Conservation (phyloP, 2,329 filamentous ascomycete genomes). For the Colletotrichum sp. region DNA sequence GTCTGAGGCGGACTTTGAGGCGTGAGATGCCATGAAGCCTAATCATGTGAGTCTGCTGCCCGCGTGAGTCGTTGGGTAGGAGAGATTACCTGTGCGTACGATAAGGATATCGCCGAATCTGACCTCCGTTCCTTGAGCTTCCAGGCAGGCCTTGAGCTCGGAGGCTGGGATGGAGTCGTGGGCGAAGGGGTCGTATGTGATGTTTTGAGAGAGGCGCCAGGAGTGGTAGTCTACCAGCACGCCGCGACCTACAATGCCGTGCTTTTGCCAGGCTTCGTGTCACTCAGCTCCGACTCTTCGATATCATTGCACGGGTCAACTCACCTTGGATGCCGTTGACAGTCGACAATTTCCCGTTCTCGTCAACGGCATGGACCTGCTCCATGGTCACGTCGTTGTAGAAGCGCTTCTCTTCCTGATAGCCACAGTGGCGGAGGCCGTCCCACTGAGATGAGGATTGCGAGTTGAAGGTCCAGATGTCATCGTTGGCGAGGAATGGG, state of each 20-base stretch:
- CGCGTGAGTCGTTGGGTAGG: background rate
- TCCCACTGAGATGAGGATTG: constrained; percentile 46
- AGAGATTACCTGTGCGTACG: constrained; percentile 46
- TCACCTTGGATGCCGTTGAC: constrained; percentile 22
- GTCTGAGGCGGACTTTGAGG: constrained; percentile 4
- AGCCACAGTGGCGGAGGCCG: constrained; percentile 41
- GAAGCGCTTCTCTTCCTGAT: constrained; percentile 38
- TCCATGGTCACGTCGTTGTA: constrained; percentile 32
- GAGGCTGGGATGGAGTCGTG: constrained; percentile 17
- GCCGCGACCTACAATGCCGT: constrained; percentile 53
- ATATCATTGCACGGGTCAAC: too few species aligned
- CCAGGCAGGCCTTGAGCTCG: constrained; percentile 18
- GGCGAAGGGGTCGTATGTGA: constrained; percentile 19
- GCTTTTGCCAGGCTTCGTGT: constrained; percentile 17
- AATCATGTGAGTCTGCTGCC: background rate
- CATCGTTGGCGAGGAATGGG: constrained; percentile 35
- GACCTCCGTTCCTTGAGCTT: constrained; percentile 18
- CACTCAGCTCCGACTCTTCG: background rate
- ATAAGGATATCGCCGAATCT: constrained; percentile 61
- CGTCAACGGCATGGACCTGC: constrained; percentile 54
- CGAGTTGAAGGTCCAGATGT: constrained; percentile 37
- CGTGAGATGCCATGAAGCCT: constrained; percentile 20
- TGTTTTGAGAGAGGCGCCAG: constrained; percentile 43
- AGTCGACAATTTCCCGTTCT: constrained; percentile 25
- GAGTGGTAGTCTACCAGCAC: constrained; percentile 57